Evolutionary conservation across 441 rosid genomes (phyloP), one percentile per base, ranked within the genome.

Genomic region (Breynia disticha): DNA sequence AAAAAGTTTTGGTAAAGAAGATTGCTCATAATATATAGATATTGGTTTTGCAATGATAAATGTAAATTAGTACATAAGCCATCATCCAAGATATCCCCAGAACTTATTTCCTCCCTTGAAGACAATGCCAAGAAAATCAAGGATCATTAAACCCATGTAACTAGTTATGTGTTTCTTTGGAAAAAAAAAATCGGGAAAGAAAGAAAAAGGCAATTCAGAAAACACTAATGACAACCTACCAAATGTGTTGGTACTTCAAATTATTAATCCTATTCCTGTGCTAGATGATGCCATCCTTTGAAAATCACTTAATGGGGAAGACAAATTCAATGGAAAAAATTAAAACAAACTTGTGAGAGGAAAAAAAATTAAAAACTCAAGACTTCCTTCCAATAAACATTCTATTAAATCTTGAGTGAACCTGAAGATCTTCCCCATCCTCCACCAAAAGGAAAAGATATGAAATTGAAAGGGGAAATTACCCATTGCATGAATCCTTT

Each of bases 261-360:
- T 81, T 81, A 78, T 78, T 76, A 75, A 66, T 57, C 66, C 81
- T 75, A 73, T 71, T 67, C 65, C 73, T 70, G 71, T 67, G 76
- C 76, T 74, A 66, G 69, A 64, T 51, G 70, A 69, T 43, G 32
- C 73, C 82, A 74, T 60, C 66, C 41, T 72, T 57, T 65, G 68
- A 49, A 62, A 65, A 65, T 69, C 67, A 69, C 76, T 73, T 65
- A 72, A 67, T 65, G 78, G 80, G 71, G 78, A 76, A 69, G 77
- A 57, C 67, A 64, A 66, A 71, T 76, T 61, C 60, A 66, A 79
- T 63, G 66, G 68, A 73, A 65, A 75, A 70, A 70, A 70, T 63
- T 67, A 60, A 63, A 67, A 64, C 57, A 41, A 63, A 51, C 64
- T 72, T 59, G 61, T 16, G n/a, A 56, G 54, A n/a, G n/a, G n/a